Conservation (phyloP, 352 stramenopile species). For the Saprolegnia parasitica region DNA sequence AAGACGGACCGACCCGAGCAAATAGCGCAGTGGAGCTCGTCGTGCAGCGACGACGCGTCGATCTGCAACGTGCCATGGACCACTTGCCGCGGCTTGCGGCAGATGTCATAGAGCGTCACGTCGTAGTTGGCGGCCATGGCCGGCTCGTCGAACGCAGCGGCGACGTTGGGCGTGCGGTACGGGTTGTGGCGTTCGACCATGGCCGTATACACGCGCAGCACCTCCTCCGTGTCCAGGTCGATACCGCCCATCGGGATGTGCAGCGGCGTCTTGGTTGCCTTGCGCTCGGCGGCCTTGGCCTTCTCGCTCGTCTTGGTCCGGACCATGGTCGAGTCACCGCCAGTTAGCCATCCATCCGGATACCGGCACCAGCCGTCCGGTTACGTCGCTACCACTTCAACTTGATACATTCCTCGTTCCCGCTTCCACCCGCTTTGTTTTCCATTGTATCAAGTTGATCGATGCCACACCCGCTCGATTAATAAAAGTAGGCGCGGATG, state of each 20-base stretch:
- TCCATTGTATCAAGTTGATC: no score
- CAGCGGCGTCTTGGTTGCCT: not conserved
- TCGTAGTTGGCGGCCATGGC: constrained; percentile 17
- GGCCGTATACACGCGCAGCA: constrained; percentile 3
- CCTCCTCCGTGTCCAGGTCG: constrained; percentile 8
- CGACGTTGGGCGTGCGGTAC: constrained; percentile 3
- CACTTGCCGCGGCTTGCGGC: constrained; percentile 4
- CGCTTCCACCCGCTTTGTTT: no score
- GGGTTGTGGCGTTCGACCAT: constrained; percentile 22
- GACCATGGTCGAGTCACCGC: not conserved
- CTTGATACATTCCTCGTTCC: no score
- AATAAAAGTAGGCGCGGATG: constrained; percentile 85
- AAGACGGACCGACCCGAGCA: constrained; percentile 18
- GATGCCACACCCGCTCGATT: no score
- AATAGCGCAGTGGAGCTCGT: constrained; percentile 20
- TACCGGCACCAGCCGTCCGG: no score
- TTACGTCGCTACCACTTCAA: no score
- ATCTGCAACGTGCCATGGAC: constrained; percentile 11
- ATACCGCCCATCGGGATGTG: not conserved
- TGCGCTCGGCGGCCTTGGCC: not conserved
- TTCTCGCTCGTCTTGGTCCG: not conserved
- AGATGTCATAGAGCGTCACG: constrained; percentile 22
- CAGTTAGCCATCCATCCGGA: no score
- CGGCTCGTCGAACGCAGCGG: constrained; percentile 13
- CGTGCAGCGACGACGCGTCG: constrained; percentile 9